Percentiles rank a stretch among this genome's conserved stretches.
Evolutionary conservation across 140 eudicot species (phyloP).

Genomic region (Erigeron philadelphicus): DNA sequence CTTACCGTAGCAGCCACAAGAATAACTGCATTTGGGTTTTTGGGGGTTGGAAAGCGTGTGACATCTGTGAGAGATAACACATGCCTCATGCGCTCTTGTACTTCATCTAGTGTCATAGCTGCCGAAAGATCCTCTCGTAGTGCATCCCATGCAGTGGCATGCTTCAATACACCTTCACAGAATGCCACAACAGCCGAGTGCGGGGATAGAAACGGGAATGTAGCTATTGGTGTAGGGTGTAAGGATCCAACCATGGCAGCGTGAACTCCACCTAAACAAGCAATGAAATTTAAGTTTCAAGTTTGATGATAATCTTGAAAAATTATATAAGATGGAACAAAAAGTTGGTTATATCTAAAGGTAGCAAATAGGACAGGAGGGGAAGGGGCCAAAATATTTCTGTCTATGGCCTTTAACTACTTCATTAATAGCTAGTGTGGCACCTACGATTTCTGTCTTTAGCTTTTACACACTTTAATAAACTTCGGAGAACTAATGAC

Average conservation of each 20-base stretch:
- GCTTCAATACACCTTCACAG: constrained; percentile 82
- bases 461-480: neutral
- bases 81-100: constrained; percentile 65
- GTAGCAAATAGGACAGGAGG: neutral
- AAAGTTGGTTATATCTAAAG: neutral
- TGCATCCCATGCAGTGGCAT: constrained; percentile 97
- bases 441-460: neutral
- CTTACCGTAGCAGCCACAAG: constrained; percentile 96
- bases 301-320: neutral
- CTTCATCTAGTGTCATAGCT: constrained; percentile 78
- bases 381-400: neutral
- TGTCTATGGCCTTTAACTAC: neutral
- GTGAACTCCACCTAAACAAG: constrained; percentile 78
- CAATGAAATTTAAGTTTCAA: constrained; percentile 11
- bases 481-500: neutral
- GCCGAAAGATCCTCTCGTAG: constrained; percentile 63
- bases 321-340: neutral
- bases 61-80: constrained; percentile 92
- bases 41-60: constrained; percentile 88
- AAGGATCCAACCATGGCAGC: constrained; percentile 98
- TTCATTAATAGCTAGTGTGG: neutral
- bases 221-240: constrained; percentile 90
- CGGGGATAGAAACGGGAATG: constrained; percentile 89
- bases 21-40: constrained; percentile 73
- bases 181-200: constrained; percentile 99